Conservation (phyloP, 768 basidiomycete species). For the Boletellus ananas region DNA sequence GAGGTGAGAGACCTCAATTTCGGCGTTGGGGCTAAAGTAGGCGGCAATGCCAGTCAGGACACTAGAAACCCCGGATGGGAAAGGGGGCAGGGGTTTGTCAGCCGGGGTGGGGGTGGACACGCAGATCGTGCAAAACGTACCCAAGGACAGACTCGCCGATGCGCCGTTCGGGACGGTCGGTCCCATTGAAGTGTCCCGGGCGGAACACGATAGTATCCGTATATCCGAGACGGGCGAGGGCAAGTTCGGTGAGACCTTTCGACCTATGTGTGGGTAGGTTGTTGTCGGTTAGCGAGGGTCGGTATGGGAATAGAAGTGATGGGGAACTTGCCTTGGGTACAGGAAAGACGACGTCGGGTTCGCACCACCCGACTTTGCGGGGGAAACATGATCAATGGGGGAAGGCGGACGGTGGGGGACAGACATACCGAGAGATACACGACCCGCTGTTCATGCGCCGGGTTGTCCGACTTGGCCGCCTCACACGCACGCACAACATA, state of each 20-base stretch:
- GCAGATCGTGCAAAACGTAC: slow-evolving; percentile 33
- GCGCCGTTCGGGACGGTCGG: slow-evolving; percentile 41
- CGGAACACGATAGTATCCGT: slow-evolving; percentile 67
- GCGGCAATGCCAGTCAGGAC: slow-evolving; percentile 37
- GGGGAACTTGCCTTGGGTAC: slow-evolving; percentile 41
- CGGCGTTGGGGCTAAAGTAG: slow-evolving; percentile 33
- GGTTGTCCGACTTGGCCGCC: slow-evolving; percentile 52
- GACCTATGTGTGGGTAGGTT: slow-evolving; percentile 39
- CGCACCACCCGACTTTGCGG: slow-evolving; percentile 44
- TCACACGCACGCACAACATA: slow-evolving; percentile 74
- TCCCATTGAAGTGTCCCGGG: slow-evolving; percentile 51
- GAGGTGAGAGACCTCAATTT: slow-evolving; percentile 49
- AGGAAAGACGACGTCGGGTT: slow-evolving; percentile 47
- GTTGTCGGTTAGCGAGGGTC: background rate
- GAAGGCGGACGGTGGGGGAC: slow-evolving; percentile 25
- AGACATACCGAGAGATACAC: slow-evolving; percentile 59
- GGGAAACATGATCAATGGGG: background rate
- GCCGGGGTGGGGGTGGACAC: background rate
- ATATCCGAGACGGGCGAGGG: slow-evolving; percentile 64
- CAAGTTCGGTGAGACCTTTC: slow-evolving; percentile 73
- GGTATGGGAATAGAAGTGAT: background rate
- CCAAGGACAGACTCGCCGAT: slow-evolving; percentile 38
- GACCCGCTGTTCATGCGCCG: slow-evolving; percentile 49
- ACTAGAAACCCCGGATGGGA: slow-evolving; percentile 22
- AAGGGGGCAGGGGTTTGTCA: no score